These are phyloP conservation scores for Cryptosporidium felis DNA, from an alignment of 169 alveolate genomes.

Conservation along the genomic window DNA sequence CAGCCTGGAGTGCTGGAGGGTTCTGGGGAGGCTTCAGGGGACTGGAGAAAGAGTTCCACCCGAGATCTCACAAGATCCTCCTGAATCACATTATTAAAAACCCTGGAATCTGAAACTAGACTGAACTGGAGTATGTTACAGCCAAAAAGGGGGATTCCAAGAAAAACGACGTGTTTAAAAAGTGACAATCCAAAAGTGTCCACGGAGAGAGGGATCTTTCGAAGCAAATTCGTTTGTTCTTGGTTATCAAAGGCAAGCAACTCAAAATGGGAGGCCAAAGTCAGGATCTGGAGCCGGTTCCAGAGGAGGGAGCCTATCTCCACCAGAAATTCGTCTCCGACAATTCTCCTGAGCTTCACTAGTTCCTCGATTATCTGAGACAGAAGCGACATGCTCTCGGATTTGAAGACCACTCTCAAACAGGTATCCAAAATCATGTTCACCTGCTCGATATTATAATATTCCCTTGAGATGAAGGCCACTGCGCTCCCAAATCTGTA, in stretches of 20 bases:
- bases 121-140: constrained; percentile 30
- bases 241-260: background rate
- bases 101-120: constrained; percentile 28
- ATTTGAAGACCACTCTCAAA: constrained; percentile 1
- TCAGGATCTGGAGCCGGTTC: constrained; percentile 12
- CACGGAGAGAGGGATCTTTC: too few relatives aligned
- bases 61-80: constrained; percentile 46
- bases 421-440: constrained; percentile 5
- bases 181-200: background rate
- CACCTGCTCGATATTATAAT: constrained; percentile 15
- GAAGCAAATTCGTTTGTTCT: background rate
- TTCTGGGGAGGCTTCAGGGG: background rate
- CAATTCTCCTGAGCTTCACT: background rate
- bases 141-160: constrained; percentile 43
- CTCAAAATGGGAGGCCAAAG: background rate
- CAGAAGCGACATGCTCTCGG: constrained; percentile 9
- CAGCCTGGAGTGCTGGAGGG: too few relatives aligned
- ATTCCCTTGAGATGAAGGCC: background rate
- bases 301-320: constrained; percentile 9
- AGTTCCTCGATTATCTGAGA: background rate
- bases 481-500: background rate
- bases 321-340: background rate
- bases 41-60: background rate
- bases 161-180: background rate
- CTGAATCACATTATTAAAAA: constrained; percentile 8